These are phyloP conservation scores for Endocladia muricata DNA, from an alignment of 31 red algal genomes.

Conservation along the genomic window DNA sequence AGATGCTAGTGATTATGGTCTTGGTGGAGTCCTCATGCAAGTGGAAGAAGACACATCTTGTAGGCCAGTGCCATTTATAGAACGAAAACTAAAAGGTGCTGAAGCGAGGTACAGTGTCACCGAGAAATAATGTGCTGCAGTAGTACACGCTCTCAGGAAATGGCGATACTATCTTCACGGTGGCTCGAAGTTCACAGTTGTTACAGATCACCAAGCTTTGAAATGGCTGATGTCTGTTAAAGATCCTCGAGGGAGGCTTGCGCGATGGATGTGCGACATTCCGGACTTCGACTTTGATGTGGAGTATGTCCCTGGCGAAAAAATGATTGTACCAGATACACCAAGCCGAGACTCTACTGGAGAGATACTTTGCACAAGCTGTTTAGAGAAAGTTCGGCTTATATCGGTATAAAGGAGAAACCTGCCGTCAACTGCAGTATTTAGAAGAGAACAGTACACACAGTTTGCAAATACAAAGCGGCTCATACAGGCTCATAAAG, in stretches of 20 bases:
- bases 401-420: not conserved
- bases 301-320: not conserved
- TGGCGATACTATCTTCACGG: not conserved
- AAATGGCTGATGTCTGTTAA: not conserved
- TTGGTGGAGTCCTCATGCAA: conserved; percentile 16
- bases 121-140: conserved; percentile 6
- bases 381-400: not conserved
- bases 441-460: not conserved
- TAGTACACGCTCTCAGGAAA: not conserved
- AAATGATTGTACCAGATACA: conserved; percentile 11
- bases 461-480: not conserved
- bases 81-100: not conserved
- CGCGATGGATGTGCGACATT: not conserved
- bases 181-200: not conserved
- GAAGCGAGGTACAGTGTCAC: not conserved
- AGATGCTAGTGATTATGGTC: conserved; percentile 10
- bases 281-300: not conserved
- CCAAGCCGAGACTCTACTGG: not conserved
- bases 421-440: not conserved
- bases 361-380: not conserved
- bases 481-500: not conserved
- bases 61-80: not conserved
- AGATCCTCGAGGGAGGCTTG: not conserved
- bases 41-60: not conserved
- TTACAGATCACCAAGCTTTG: not conserved